Conservation (phyloP, 805 yeast genomes). For the Candida wancherniae region DNA sequence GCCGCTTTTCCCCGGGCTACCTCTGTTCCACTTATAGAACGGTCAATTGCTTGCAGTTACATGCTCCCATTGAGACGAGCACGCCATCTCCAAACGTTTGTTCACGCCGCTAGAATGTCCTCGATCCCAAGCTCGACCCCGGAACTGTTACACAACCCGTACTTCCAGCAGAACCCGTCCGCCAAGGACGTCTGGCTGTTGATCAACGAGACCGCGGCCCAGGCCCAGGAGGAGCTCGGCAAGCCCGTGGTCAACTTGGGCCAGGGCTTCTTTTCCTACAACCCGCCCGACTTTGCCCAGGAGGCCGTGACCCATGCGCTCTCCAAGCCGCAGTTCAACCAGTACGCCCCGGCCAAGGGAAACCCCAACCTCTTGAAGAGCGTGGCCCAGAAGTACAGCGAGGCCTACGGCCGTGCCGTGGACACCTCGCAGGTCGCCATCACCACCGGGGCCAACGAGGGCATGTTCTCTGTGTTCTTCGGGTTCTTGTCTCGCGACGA, state of each 20-base stretch:
- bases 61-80: constrained; percentile 4
- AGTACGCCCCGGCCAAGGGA: constrained; percentile 90
- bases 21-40: no score
- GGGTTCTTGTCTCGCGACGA: constrained; percentile 86
- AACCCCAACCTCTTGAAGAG: constrained; percentile 71
- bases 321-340: constrained; percentile 71
- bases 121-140: constrained; percentile 11
- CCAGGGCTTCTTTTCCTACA: constrained; percentile 94
- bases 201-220: constrained; percentile 92
- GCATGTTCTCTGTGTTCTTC: constrained; percentile 77
- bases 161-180: constrained; percentile 53
- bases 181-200: constrained; percentile 93
- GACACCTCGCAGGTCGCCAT: constrained; percentile 63
- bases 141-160: constrained; percentile 49
- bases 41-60: no score
- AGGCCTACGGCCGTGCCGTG: constrained; percentile 55
- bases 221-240: constrained; percentile 64
- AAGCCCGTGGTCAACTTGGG: constrained; percentile 84
- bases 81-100: no score
- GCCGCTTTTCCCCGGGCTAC: no score
- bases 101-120: no score
- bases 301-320: constrained; percentile 76
- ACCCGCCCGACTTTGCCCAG: constrained; percentile 92
- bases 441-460: constrained; percentile 97
- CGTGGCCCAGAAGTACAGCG: constrained; percentile 65